Percentiles rank a stretch among this genome's conserved stretches.
These are phyloP conservation scores for Sphaerosporella brunnea DNA, from an alignment of 495 filamentous ascomycete genomes.

Conservation along the genomic window DNA sequence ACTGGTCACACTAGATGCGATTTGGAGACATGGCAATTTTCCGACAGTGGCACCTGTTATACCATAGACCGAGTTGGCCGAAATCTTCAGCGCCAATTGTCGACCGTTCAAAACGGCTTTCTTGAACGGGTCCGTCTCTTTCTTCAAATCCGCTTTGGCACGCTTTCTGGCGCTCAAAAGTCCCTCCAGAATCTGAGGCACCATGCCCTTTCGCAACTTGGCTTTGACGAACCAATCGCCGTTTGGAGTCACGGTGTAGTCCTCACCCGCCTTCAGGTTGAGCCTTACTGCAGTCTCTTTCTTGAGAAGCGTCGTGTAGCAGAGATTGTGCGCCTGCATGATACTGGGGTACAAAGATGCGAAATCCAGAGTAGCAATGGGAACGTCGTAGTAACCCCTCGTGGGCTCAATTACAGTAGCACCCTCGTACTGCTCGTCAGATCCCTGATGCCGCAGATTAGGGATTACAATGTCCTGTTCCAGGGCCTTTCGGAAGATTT, in stretches of 20 bases:
- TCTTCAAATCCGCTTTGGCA: conserved; percentile 76
- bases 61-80: conserved; percentile 96
- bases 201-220: conserved; percentile 75
- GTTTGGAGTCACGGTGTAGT: conserved; percentile 92
- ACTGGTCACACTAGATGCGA: conserved; percentile 88
- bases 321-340: conserved; percentile 96
- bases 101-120: conserved; percentile 95
- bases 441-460: conserved; percentile 44
- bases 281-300: conserved; percentile 60
- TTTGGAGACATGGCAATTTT: conserved; percentile 85
- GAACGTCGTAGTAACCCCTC: conserved; percentile 80
- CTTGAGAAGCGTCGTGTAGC: conserved; percentile 87
- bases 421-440: conserved; percentile 84
- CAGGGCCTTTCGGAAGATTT: conserved; percentile 84
- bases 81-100: conserved; percentile 90
- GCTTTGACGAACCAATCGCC: conserved; percentile 81
- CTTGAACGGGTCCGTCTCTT: conserved; percentile 89
- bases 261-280: conserved; percentile 59
- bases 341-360: conserved; percentile 96
- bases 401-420: conserved; percentile 95
- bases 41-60: conserved; percentile 89
- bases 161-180: conserved; percentile 73
- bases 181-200: conserved; percentile 91
- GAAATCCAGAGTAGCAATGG: conserved; percentile 95
- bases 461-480: conserved; percentile 89